Conservation (phyloP, 2,329 filamentous ascomycete genomes). For the Alternaria solani region DNA sequence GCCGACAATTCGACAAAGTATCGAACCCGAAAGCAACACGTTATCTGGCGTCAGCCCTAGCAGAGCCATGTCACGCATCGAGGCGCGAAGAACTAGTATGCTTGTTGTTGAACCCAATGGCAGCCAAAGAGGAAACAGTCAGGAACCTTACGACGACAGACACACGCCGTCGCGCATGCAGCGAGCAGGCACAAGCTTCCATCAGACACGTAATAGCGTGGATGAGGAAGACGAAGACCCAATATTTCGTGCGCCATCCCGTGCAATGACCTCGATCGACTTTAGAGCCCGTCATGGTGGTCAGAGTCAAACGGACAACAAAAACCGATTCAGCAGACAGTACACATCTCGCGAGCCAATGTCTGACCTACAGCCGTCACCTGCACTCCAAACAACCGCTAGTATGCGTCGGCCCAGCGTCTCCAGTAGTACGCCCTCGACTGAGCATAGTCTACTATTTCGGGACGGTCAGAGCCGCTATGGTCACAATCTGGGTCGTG, state of each 20-base stretch:
- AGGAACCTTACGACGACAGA: conserved; percentile 35
- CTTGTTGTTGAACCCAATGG: conserved; percentile 23
- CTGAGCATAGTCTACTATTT: conserved; percentile 40
- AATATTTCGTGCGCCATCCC: conserved; percentile 56
- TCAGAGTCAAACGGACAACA: conserved; percentile 33
- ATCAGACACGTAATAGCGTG: conserved; percentile 45
- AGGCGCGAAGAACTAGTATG: conserved; percentile 54
- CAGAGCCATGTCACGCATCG: conserved; percentile 54
- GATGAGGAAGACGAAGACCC: conserved; percentile 50
- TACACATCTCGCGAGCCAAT: conserved; percentile 50
- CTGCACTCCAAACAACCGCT: conserved; percentile 37
- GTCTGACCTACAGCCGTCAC: conserved; percentile 46
- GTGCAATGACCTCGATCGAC: conserved; percentile 56
- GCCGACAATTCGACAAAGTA: conserved; percentile 41
- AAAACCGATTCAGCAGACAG: conserved; percentile 37
- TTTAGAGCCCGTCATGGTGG: conserved; percentile 41
- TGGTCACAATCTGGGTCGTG: conserved; percentile 32
- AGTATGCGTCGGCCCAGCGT: conserved; percentile 44
- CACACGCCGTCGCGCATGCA: conserved; percentile 40
- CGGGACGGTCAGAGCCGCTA: conserved; percentile 40
- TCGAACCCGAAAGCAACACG: conserved; percentile 47
- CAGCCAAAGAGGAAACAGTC: conserved; percentile 42
- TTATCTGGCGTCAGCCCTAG: conserved; percentile 44
- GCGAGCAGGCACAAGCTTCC: conserved; percentile 51
- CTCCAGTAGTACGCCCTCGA: conserved; percentile 26